These are phyloP conservation scores for Tephrocybe sp. DNA, from an alignment of 768 basidiomycete genomes.

Conservation along the genomic window DNA sequence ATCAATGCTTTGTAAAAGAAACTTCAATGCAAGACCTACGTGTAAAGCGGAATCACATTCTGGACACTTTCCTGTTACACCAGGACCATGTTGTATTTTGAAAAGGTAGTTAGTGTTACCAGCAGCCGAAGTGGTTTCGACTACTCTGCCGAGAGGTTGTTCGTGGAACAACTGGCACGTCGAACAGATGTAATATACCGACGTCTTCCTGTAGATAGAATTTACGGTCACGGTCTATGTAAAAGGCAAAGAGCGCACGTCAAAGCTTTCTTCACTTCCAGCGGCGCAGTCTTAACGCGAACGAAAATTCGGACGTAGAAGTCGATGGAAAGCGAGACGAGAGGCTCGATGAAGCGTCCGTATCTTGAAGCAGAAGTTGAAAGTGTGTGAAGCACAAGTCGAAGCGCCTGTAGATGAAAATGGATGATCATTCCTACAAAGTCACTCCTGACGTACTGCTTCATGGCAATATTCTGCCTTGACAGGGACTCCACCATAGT, in stretches of 20 bases:
- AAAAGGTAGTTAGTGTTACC: constrained; percentile 64
- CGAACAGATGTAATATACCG: constrained; percentile 81
- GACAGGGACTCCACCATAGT: constrained; percentile 89
- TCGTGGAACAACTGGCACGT: constrained; percentile 81
- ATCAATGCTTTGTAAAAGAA: not conserved
- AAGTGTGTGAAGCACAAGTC: constrained; percentile 85
- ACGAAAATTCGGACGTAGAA: constrained; percentile 96
- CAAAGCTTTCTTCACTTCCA: constrained; percentile 81
- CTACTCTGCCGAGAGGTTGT: constrained; percentile 80
- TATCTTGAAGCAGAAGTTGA: constrained; percentile 90
- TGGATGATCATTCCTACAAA: not conserved
- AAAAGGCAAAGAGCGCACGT: constrained; percentile 50
- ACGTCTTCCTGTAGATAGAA: constrained; percentile 67
- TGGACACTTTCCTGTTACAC: constrained; percentile 66
- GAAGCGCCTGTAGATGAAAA: constrained; percentile 61
- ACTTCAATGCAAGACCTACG: constrained; percentile 45
- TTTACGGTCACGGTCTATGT: constrained; percentile 8
- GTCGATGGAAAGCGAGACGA: constrained; percentile 91
- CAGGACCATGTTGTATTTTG: constrained; percentile 73
- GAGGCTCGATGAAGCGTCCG: constrained; percentile 87
- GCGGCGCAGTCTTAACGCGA: constrained; percentile 66
- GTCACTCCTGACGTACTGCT: constrained; percentile 53
- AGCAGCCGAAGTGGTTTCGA: constrained; percentile 54
- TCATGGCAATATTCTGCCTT: constrained; percentile 97
- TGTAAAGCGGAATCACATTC: constrained; percentile 82